Evolutionary conservation across 2,329 filamentous ascomycete genomes (phyloP), one percentile per base, ranked within the genome.

Genomic region (Fusarium camptoceras): DNA sequence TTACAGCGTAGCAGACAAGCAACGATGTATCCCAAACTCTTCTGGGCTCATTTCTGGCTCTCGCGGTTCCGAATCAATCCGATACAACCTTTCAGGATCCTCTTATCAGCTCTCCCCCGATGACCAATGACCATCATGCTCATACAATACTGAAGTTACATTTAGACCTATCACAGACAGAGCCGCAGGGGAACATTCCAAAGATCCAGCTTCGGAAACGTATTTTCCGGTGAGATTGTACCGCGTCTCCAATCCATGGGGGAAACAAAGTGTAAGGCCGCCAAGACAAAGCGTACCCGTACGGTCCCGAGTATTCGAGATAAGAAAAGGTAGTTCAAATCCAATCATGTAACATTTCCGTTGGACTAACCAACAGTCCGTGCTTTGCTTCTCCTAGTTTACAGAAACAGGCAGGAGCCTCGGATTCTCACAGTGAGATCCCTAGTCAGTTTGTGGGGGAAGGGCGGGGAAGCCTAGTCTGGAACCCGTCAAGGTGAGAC

Each of bases 351-450:
- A 11, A 28, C 18, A 15, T 20, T 27, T 44, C 59, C 31, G 18
- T n/a, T 37, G 37, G 15, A 25, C 22, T 3, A 18, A 24, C 6
- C 6, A 44, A 20, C 43, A 14, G 44, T 64, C 61, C 34, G 59
- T 64, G 44, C 59, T 47, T 41, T 25, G 34, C 31, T 28, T 28
- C 14, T 14, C 15, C n/a, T n/a, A 44, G 12, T n/a, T 30, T 37
- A 30, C 18, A 24, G 20, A 27, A 51, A 51, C 37, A 41, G 31
- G 49, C 43, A 60, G 20, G 24, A 46, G 22, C 30, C 15, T 31
- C 61, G 54, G 58, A 16, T 39, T 42, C 57, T 66, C 63, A 66
- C 54, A 39, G 61, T 54, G 54, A 60, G 28, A 65, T 22, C 14
- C 25, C 22, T 41, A 16, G 15, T 14, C 8, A 51, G 6, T 22